These are phyloP conservation scores for Lactarius hatsudake DNA, from an alignment of 768 basidiomycete genomes.

Conservation along the genomic window DNA sequence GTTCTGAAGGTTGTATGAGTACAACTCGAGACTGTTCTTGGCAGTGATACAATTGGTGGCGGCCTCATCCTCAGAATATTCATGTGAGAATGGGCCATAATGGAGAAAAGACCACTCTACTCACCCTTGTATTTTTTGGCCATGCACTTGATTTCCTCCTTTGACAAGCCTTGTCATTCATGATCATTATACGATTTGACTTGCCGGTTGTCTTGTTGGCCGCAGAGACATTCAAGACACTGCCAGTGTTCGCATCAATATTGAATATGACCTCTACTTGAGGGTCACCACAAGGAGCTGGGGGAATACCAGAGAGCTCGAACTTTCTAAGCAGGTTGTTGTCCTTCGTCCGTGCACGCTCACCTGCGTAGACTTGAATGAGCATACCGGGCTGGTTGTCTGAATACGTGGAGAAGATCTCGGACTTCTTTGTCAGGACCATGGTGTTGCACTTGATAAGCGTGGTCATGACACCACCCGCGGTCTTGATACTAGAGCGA, in stretches of 20 bases:
- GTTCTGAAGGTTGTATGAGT: too few species aligned
- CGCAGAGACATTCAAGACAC: constrained; percentile 93
- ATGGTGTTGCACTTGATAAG: constrained; percentile 99
- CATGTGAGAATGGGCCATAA: too few species aligned
- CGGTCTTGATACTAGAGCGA: constrained; percentile 80
- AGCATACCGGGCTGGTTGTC: constrained; percentile 99
- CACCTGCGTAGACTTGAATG: constrained; percentile 97
- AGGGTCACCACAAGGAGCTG: constrained; percentile 96
- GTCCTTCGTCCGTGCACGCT: constrained; percentile 97
- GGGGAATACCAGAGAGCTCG: constrained; percentile 93
- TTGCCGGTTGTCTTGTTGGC: constrained; percentile 97
- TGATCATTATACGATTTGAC: constrained; percentile 90
- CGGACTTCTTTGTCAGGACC: constrained; percentile 97
- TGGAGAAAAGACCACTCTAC: too few species aligned
- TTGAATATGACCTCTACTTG: constrained; percentile 98
- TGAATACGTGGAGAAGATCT: constrained; percentile 97
- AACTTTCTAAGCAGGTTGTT: constrained; percentile 99
- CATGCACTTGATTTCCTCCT: constrained; percentile 89
- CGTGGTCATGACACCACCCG: constrained; percentile 98
- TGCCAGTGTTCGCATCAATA: constrained; percentile 95
- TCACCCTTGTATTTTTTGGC: too few species aligned
- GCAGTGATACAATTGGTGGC: too few species aligned
- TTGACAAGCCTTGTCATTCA: constrained; percentile 94
- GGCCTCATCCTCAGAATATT: too few species aligned
- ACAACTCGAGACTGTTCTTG: too few species aligned